Base-by-base conservation (phyloP, 805 yeast genomes). In the Wilhelminamyces savonicus region DNA sequence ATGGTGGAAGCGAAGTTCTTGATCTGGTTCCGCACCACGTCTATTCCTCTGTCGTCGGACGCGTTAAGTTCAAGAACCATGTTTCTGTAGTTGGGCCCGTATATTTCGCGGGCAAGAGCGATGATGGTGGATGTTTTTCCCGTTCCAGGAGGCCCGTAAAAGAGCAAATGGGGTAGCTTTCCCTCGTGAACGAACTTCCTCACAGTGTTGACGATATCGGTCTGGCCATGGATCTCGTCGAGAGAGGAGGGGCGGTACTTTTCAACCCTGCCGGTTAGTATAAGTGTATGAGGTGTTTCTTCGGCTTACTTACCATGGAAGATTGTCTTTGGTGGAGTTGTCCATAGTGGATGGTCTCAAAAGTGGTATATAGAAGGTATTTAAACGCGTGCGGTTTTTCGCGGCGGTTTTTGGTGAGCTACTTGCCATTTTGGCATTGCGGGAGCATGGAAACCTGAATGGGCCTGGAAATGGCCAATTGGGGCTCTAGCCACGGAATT, bases 11-110 rank as follows among this genome's bases (percentile, higher is more conserved):
- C 98, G 62, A 92, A 92, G 44, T 82, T 87, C 67, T 92, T 92
- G 64, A 92, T 87, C 58, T 87, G 96, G 48, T 92, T 92, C 40
- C 99, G 74, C n/a, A 92, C 97, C 26, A 92, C 97, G 45, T 86
- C 95, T 43, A 92, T 92, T 41, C 98, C 98, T 60, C 98, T 75
- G 55, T 92, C 98, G 56, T 92, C 98, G 4, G 94, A 81, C 4
- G 98, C 98, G 58, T 92, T 92, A 54, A 92, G 69, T 52, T 92
- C 98, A 32, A 92, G 62, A 2, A 92, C 97, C 88, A 88, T 87
- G 49, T 86, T 83, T 44, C 71, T 75, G 52, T 83, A 84, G 40
- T 76, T 74, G 12, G 69, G 60, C 3, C 98, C 99, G 50, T 82
- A 88, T 7, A 88, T 74, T 48, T 87, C 95, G 34, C 76, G 67